phyloP scores from a whole-genome alignment of 2,329 filamentous ascomycete genomes.

The Plenodomus tracheiphilus region DNA sequence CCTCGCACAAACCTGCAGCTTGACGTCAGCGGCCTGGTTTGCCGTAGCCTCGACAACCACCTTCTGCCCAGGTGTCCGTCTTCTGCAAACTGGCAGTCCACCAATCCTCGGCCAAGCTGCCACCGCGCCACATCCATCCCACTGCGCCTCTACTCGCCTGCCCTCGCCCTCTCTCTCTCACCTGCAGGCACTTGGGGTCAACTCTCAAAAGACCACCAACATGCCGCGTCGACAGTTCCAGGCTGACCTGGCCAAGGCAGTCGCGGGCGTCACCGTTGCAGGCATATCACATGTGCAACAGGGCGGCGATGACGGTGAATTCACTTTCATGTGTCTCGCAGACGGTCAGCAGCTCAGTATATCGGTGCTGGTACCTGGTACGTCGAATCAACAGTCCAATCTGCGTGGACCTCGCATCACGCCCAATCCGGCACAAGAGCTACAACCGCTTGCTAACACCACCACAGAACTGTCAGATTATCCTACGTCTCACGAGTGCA shows the following conservation, averaged over 20 bases:
- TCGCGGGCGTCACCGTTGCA: constrained; percentile 43
- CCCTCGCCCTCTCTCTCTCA: neutral
- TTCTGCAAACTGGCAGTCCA: neutral
- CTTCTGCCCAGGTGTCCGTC: no score
- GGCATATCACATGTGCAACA: constrained; percentile 59
- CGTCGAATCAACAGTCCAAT: neutral
- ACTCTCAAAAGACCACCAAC: constrained; percentile 4
- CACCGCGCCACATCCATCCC: constrained; percentile 1
- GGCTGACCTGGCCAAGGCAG: constrained; percentile 57
- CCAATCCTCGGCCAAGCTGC: constrained; percentile 1
- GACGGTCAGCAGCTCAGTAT: constrained; percentile 38
- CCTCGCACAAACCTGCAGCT: constrained; percentile 1
- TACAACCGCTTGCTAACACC: neutral
- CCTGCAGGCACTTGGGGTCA: neutral
- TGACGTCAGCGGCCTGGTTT: constrained; percentile 8
- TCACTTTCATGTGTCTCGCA: constrained; percentile 59
- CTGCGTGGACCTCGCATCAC: neutral
- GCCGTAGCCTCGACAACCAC: neutral
- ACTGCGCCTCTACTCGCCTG: neutral
- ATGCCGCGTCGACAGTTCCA: constrained; percentile 72
- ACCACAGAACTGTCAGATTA: constrained; percentile 62
- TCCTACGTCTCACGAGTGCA: constrained; percentile 60
- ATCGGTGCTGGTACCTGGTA: constrained; percentile 45
- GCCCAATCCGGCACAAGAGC: neutral
- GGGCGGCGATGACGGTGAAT: constrained; percentile 72